Conservation (phyloP, 2,329 filamentous ascomycete species). For the Aspergillus sp. region DNA sequence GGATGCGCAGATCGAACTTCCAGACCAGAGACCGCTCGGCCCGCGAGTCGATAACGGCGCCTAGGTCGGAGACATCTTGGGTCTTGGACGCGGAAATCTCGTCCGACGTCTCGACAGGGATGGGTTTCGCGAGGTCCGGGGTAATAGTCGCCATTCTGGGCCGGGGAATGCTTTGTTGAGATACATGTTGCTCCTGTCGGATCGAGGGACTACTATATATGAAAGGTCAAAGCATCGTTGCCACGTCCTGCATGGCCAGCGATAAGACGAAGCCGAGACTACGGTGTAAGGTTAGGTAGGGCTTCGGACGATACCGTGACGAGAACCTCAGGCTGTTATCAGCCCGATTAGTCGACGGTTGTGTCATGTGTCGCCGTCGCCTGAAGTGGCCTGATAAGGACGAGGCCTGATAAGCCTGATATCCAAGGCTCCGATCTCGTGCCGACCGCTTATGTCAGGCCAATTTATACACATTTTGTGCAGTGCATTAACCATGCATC, state of each 20-base stretch:
- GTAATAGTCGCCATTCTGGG: not conserved
- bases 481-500: too few species aligned
- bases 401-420: not conserved
- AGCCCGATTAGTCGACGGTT: not conserved
- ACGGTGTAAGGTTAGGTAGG: not conserved
- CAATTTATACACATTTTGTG: too few species aligned
- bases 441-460: too few species aligned
- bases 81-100: not conserved
- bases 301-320: not conserved
- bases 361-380: too few species aligned
- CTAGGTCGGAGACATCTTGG: not conserved
- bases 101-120: not conserved
- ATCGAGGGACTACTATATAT: not conserved
- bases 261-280: not conserved
- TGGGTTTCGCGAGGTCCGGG: not conserved
- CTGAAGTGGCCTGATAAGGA: too few species aligned
- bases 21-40: conserved; percentile 47
- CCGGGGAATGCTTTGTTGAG: not conserved
- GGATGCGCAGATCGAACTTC: conserved; percentile 48
- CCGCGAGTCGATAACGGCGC: conserved; percentile 30
- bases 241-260: not conserved
- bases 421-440: not conserved
- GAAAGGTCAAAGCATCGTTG: too few species aligned
- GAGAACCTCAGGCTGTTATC: not conserved
- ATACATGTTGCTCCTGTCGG: not conserved